Conservation (phyloP, 1,284 basidiomycete genomes). For the Singerocomus inundabilis region DNA sequence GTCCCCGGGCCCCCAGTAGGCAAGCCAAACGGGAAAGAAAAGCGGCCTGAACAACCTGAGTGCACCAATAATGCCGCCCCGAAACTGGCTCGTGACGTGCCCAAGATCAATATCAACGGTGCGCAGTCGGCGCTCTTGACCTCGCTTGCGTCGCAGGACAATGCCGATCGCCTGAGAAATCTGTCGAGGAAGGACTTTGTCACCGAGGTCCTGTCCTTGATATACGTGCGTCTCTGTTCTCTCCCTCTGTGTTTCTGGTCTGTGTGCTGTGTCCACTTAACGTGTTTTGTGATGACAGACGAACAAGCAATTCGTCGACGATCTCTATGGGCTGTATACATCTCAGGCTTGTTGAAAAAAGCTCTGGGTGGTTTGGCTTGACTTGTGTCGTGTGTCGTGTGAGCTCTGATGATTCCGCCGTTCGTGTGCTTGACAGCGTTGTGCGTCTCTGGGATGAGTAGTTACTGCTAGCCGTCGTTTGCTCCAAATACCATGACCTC, state of each 20-base stretch:
- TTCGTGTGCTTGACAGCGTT: slow-evolving; percentile 7
- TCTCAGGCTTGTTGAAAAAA: slow-evolving; percentile 21
- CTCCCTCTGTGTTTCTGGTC: not conserved
- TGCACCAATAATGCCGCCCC: not conserved
- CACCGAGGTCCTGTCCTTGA: slow-evolving; percentile 60
- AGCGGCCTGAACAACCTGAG: slow-evolving; percentile 10
- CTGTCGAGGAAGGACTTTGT: slow-evolving; percentile 64
- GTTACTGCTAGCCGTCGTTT: slow-evolving; percentile 15
- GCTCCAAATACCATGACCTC: slow-evolving; percentile 14
- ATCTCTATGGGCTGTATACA: slow-evolving; percentile 49
- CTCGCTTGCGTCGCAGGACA: slow-evolving; percentile 23
- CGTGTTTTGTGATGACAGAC: slow-evolving; percentile 34
- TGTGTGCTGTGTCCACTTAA: slow-evolving; percentile 3
- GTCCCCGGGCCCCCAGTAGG: slow-evolving; percentile 5
- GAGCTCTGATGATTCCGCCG: not conserved
- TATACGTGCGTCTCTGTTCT: slow-evolving; percentile 53
- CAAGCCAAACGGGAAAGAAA: slow-evolving; percentile 28
- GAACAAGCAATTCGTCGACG: slow-evolving; percentile 51
- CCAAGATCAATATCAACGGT: slow-evolving; percentile 23
- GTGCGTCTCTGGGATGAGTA: slow-evolving; percentile 9
- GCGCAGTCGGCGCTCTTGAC: slow-evolving; percentile 33
- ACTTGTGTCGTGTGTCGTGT: not conserved
- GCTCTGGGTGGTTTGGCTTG: not conserved
- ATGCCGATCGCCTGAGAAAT: slow-evolving; percentile 17
- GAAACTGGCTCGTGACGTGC: slow-evolving; percentile 12